Conservation (phyloP, 1,139 yeast genomes). For the Pichia sp. region DNA sequence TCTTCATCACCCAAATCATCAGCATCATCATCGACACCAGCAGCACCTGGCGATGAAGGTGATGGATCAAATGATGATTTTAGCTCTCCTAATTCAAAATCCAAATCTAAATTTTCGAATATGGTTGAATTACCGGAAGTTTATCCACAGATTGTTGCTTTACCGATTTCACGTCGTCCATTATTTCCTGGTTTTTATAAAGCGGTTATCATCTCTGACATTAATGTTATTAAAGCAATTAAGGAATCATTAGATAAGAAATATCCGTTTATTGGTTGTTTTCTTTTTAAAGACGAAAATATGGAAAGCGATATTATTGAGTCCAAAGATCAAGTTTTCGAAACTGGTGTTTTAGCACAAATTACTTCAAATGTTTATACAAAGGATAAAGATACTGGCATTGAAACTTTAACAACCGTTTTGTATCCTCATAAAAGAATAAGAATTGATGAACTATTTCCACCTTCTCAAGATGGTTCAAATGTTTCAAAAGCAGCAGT, state of each 20-base stretch:
- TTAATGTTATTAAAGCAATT: conserved; percentile 79
- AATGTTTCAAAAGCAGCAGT: conserved; percentile 23
- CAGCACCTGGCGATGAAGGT: conserved; percentile 19
- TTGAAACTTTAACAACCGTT: conserved; percentile 49
- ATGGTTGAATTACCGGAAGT: conserved; percentile 37
- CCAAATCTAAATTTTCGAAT: conserved; percentile 20
- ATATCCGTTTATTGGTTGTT: conserved; percentile 83
- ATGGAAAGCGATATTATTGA: conserved; percentile 71
- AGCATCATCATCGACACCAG: conserved; percentile 19
- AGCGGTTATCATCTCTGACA: conserved; percentile 75
- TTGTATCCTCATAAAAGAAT: conserved; percentile 83
- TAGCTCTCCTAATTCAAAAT: conserved; percentile 17
- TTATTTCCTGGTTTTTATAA: conserved; percentile 57
- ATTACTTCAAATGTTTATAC: conserved; percentile 60
- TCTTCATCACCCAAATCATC: conserved; percentile 12
- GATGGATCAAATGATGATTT: conserved; percentile 9
- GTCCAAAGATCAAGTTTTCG: conserved; percentile 58
- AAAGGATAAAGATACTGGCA: conserved; percentile 54
- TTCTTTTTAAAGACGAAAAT: conserved; percentile 65
- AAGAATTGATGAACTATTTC: conserved; percentile 59
- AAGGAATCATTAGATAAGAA: conserved; percentile 64
- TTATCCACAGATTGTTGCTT: conserved; percentile 53
- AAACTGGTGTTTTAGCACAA: conserved; percentile 81
- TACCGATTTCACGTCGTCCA: conserved; percentile 57
- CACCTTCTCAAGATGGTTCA: conserved; percentile 37